Evolutionary conservation across 2,329 filamentous ascomycete species (phyloP).

Genomic region (Anisogramma anomala): DNA sequence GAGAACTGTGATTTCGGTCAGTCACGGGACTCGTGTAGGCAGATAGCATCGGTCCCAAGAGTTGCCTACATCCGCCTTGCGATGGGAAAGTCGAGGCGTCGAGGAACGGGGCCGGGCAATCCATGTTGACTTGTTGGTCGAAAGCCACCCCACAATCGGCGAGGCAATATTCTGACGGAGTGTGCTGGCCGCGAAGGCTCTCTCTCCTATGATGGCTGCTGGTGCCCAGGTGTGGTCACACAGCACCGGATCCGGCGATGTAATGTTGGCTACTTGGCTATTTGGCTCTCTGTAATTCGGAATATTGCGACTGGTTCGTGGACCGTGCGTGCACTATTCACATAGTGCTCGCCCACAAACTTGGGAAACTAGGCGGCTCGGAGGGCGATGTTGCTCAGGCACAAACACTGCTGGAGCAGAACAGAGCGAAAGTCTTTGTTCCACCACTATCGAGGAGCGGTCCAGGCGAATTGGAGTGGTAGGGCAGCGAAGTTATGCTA

Average conservation of each 20-base stretch:
- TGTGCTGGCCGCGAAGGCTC: neutral
- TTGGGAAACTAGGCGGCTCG: neutral
- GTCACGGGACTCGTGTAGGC: neutral
- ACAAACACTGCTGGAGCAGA: too few relatives aligned
- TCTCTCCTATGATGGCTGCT: neutral
- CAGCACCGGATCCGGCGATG: neutral
- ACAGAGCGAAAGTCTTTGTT: too few relatives aligned
- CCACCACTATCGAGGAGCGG: neutral
- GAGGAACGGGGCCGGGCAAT: constrained; percentile 14
- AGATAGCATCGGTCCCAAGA: neutral
- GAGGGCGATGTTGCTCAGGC: neutral
- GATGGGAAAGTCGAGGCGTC: constrained; percentile 9
- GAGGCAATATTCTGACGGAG: neutral
- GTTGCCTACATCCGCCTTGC: constrained; percentile 13
- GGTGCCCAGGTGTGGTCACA: neutral
- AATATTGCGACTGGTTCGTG: too few relatives aligned
- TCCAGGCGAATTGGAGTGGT: neutral
- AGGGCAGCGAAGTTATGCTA: too few relatives aligned
- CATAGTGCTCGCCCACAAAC: neutral
- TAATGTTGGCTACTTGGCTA: too few relatives aligned
- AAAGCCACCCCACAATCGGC: neutral
- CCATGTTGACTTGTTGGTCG: constrained; percentile 5
- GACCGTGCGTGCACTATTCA: neutral
- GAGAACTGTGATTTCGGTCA: constrained; percentile 37
- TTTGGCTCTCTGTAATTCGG: too few relatives aligned